Evolutionary conservation across 306 rosid species (phyloP).

Genomic region (Medicago ruthenica): DNA sequence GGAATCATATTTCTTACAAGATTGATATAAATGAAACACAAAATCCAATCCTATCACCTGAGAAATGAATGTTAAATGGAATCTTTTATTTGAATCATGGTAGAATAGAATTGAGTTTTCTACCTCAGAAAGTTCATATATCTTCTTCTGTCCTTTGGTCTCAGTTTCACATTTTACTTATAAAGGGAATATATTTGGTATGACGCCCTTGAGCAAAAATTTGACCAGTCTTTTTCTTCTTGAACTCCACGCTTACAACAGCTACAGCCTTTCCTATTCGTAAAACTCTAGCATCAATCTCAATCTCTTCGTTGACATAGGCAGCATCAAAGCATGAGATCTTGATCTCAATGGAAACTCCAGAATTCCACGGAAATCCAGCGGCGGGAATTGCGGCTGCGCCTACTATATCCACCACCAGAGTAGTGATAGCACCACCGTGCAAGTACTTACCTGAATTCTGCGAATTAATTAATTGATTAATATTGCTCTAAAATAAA

Average conservation of each 20-base stretch:
- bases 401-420: conserved; percentile 86
- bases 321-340: conserved; percentile 84
- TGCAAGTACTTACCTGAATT: conserved; percentile 68
- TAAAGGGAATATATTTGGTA: conserved; percentile 63
- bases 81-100: neutral
- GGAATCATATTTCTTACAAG: no score
- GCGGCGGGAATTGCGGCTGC: conserved; percentile 63
- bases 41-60: no score
- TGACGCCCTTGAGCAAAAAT: conserved; percentile 87
- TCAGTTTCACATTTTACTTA: conserved; percentile 62
- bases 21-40: no score
- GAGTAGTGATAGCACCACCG: conserved; percentile 83
- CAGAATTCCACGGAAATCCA: conserved; percentile 45
- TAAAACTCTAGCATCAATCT: conserved; percentile 63
- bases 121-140: no score
- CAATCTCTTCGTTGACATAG: conserved; percentile 73
- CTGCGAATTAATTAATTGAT: conserved; percentile 29
- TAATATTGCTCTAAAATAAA: no score
- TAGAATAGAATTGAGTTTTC: neutral
- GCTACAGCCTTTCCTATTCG: conserved; percentile 75
- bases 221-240: conserved; percentile 72
- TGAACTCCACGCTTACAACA: conserved; percentile 72
- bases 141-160: neutral
- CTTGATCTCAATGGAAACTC: conserved; percentile 83
- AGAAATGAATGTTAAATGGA: no score